Evolutionary conservation across 192 early-diverging fungal species (phyloP).

Genomic region (Rhizophagus sp.): DNA sequence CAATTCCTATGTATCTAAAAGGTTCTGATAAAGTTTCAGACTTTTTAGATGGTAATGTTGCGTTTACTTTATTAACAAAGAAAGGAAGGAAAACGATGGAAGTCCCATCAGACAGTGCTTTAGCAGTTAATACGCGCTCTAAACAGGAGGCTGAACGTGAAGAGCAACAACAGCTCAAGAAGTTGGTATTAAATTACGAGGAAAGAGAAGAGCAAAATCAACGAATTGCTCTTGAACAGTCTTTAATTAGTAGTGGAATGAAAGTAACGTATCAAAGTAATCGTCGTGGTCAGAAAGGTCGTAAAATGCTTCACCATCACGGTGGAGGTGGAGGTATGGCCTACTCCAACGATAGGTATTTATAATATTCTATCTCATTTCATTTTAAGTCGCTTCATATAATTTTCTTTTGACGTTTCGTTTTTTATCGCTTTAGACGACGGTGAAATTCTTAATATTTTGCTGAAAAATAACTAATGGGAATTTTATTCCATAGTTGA

Average conservation of each 20-base stretch:
- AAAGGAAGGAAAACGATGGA: constrained; percentile 81
- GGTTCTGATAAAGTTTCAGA: constrained; percentile 34
- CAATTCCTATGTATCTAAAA: constrained; percentile 75
- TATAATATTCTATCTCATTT: neutral
- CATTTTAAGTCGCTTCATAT: neutral
- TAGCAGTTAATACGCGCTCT: constrained; percentile 78
- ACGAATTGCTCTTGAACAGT: constrained; percentile 34
- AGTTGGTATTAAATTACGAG: constrained; percentile 90
- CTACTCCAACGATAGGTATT: constrained; percentile 5
- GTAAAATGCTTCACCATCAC: constrained; percentile 6
- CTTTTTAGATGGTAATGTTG: constrained; percentile 54
- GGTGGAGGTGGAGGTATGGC: constrained; percentile 22
- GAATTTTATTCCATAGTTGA: neutral
- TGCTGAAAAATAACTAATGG: neutral
- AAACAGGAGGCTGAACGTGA: constrained; percentile 88
- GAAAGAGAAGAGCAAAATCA: constrained; percentile 67
- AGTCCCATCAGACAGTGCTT: constrained; percentile 76
- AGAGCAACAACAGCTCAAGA: constrained; percentile 89
- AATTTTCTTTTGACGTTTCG: neutral
- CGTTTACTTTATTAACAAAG: constrained; percentile 82
- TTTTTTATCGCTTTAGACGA: neutral
- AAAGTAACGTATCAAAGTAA: constrained; percentile 22
- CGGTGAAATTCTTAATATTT: neutral
- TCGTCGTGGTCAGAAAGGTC: constrained; percentile 27
- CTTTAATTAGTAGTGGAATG: constrained; percentile 21